Percentiles rank a stretch among this genome's conserved stretches.
These are phyloP conservation scores for Candida easanensis DNA, from an alignment of 805 yeast species.

Conservation along the genomic window DNA sequence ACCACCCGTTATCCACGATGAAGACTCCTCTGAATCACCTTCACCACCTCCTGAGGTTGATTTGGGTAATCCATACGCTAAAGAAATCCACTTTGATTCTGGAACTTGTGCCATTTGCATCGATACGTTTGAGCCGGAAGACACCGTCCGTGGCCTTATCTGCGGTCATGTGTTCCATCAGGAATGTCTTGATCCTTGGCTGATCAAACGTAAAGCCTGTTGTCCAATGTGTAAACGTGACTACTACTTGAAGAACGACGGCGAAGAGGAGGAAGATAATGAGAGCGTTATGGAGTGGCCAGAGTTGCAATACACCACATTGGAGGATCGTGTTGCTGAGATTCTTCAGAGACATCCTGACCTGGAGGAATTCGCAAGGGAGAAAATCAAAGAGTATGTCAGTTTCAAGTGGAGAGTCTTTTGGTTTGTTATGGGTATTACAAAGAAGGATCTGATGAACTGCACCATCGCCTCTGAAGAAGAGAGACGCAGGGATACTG, in stretches of 20 bases:
- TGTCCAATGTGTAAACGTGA: constrained; percentile 84
- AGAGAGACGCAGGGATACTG: constrained; percentile 8
- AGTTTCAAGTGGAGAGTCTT: constrained; percentile 34
- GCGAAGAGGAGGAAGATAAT: constrained; percentile 23
- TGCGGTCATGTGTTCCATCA: constrained; percentile 86
- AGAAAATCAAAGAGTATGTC: constrained; percentile 34
- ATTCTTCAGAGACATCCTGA: constrained; percentile 39
- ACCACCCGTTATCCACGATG: background rate
- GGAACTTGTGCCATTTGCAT: constrained; percentile 81
- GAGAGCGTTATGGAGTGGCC: constrained; percentile 30
- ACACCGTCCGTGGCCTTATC: constrained; percentile 65
- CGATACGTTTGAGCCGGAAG: constrained; percentile 60
- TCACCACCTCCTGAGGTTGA: constrained; percentile 13
- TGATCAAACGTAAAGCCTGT: constrained; percentile 68
- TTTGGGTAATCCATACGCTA: constrained; percentile 20
- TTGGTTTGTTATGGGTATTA: constrained; percentile 59
- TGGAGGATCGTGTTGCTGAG: constrained; percentile 40
- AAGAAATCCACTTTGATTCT: constrained; percentile 49
- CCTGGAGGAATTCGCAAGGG: constrained; percentile 44
- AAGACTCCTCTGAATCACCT: background rate
- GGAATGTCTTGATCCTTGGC: constrained; percentile 80
- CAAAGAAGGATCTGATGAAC: constrained; percentile 44
- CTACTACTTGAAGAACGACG: constrained; percentile 38
- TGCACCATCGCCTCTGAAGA: constrained; percentile 41
- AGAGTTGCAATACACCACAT: constrained; percentile 37